These are phyloP conservation scores for Saccharum hybrid DNA, from an alignment of 202 grass and related monocot genomes.

Conservation along the genomic window DNA sequence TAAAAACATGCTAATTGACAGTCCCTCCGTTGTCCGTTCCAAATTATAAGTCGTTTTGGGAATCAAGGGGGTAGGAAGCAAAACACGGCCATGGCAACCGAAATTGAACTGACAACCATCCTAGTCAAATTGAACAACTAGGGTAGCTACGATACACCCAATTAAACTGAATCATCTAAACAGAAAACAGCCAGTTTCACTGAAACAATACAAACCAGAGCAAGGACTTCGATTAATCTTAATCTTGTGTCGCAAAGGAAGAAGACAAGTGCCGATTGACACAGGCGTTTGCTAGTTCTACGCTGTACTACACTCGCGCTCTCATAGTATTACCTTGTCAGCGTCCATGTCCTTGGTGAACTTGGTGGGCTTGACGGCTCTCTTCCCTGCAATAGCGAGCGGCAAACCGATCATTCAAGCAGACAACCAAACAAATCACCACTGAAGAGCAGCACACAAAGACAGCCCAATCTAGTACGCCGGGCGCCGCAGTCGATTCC, in stretches of 20 bases:
- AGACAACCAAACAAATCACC: background rate
- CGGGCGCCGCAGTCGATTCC: background rate
- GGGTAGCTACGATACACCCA: background rate
- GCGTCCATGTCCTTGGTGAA: conserved; percentile 71
- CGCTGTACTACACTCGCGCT: background rate
- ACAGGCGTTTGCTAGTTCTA: background rate
- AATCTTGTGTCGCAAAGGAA: background rate
- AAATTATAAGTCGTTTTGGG: background rate
- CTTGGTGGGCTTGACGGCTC: conserved; percentile 65
- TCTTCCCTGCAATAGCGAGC: conserved; percentile 64
- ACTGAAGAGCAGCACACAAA: background rate
- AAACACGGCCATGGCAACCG: background rate
- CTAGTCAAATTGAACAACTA: background rate
- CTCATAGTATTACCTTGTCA: conserved; percentile 54
- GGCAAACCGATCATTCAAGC: conserved; percentile 2
- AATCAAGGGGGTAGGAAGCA: background rate
- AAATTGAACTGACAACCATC: background rate
- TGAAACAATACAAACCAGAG: background rate
- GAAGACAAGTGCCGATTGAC: background rate
- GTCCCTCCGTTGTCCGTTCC: background rate
- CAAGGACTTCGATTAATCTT: background rate
- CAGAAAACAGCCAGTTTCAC: background rate
- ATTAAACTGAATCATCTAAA: background rate
- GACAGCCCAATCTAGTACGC: background rate
- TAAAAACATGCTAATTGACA: background rate